Conservation (phyloP, 2,329 filamentous ascomycete species). For the Aspergillus sp. region DNA sequence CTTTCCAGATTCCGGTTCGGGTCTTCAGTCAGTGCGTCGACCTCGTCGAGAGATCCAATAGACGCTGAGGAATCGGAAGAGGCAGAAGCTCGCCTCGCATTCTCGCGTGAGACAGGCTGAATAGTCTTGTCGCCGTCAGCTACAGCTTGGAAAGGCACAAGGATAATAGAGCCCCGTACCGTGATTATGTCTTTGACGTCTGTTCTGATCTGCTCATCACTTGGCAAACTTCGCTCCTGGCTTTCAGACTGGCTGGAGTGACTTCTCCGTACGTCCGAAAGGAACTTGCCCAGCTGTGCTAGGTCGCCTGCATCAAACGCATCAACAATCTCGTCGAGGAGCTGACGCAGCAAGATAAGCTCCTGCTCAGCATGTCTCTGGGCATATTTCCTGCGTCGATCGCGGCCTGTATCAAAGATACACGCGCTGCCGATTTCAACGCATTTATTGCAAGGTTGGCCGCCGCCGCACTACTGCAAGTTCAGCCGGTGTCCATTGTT, state of each 20-base stretch:
- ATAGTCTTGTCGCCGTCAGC: no score
- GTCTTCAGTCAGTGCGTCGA: slow-evolving; percentile 5
- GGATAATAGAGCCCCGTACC: no score
- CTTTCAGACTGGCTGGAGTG: neutral
- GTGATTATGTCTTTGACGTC: no score
- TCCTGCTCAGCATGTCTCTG: slow-evolving; percentile 1
- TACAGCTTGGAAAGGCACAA: no score
- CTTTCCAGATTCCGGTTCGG: slow-evolving; percentile 1
- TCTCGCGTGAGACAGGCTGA: no score
- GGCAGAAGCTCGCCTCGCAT: neutral
- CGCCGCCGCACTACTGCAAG: slow-evolving; percentile 3
- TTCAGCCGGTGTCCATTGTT: no score
- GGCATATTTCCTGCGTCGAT: slow-evolving; percentile 1
- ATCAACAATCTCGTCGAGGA: neutral
- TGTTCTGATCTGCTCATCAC: neutral
- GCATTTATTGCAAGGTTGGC: neutral
- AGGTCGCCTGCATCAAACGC: neutral
- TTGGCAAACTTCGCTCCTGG: neutral
- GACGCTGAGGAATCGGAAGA: neutral
- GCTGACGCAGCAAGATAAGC: neutral
- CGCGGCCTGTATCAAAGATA: slow-evolving; percentile 3
- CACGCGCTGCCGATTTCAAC: neutral
- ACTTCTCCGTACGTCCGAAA: neutral
- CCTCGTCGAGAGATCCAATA: neutral
- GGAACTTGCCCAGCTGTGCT: neutral